Percentiles rank a stretch among this genome's conserved stretches.
Evolutionary conservation across 2,329 filamentous ascomycete genomes (phyloP).

Genomic region (Alternaria sp.): DNA sequence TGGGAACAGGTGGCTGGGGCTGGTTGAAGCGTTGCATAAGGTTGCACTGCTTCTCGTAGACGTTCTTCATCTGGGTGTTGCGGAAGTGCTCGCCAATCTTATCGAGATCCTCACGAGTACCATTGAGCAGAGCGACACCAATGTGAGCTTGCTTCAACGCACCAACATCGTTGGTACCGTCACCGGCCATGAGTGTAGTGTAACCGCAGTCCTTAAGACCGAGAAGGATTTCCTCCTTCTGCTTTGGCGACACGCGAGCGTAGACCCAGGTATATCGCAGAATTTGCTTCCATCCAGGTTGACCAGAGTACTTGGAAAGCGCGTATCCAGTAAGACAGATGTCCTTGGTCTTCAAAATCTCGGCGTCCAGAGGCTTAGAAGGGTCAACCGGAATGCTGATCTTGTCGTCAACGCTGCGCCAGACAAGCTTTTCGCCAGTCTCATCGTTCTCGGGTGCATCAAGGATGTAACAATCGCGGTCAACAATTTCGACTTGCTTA

Average conservation of each 20-base stretch:
- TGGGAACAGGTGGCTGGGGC: conserved; percentile 88
- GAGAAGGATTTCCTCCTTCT: conserved; percentile 98
- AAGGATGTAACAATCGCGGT: conserved; percentile 91
- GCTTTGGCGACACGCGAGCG: conserved; percentile 95
- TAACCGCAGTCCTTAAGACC: conserved; percentile 96
- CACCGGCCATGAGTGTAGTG: conserved; percentile 97
- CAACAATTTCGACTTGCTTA: conserved; percentile 94
- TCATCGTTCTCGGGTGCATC: conserved; percentile 92
- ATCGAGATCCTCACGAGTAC: conserved; percentile 86
- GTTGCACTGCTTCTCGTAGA: conserved; percentile 93
- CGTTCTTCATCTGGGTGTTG: conserved; percentile 96
- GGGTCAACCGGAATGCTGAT: conserved; percentile 85
- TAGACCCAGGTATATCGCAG: conserved; percentile 96
- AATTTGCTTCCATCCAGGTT: conserved; percentile 77
- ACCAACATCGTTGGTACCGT: conserved; percentile 97
- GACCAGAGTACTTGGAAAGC: conserved; percentile 84
- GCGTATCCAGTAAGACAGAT: conserved; percentile 96
- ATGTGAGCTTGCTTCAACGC: conserved; percentile 98
- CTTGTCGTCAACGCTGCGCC: conserved; percentile 94
- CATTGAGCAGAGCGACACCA: conserved; percentile 94
- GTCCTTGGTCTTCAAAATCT: conserved; percentile 86
- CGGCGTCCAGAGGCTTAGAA: conserved; percentile 77
- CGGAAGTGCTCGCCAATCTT: conserved; percentile 93
- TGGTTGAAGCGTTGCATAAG: conserved; percentile 97
- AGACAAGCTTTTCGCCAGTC: conserved; percentile 82